These are phyloP conservation scores for Wickerhamomyces subpelliculosus DNA, from an alignment of 805 yeast genomes.

Conservation along the genomic window DNA sequence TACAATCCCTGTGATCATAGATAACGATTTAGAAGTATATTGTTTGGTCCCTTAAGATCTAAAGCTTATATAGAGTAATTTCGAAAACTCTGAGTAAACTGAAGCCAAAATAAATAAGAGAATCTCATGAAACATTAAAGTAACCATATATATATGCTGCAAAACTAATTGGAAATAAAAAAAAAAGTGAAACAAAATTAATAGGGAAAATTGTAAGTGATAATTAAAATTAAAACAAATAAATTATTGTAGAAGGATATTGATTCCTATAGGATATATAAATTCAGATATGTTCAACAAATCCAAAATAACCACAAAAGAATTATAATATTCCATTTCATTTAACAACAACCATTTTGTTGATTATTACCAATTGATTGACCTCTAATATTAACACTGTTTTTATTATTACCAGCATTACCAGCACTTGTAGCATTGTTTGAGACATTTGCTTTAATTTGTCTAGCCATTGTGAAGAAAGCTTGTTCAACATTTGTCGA, in stretches of 20 bases:
- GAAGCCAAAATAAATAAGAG: not conserved
- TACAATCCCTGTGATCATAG: too few relatives aligned
- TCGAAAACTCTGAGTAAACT: not conserved
- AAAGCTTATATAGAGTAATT: too few relatives aligned
- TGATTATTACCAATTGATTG: conserved; percentile 43
- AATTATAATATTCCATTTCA: not conserved
- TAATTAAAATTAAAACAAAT: not conserved
- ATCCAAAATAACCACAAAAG: not conserved
- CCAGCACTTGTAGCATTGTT: conserved; percentile 33
- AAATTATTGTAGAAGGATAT: too few relatives aligned
- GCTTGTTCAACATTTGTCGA: conserved; percentile 98
- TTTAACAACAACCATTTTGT: conserved; percentile 42
- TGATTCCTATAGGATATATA: too few relatives aligned
- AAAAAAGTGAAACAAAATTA: not conserved
- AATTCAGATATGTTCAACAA: not conserved
- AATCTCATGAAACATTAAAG: not conserved
- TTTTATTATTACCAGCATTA: conserved; percentile 38
- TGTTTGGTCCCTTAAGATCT: too few relatives aligned
- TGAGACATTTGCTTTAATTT: conserved; percentile 93
- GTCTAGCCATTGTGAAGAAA: conserved; percentile 97
- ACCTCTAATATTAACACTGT: conserved; percentile 68
- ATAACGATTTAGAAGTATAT: too few relatives aligned
- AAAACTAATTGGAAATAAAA: not conserved
- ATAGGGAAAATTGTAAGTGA: not conserved
- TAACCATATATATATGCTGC: not conserved